Evolutionary conservation across 2,329 filamentous ascomycete genomes (phyloP).

Genomic region (Microsporum ferrugineum): DNA sequence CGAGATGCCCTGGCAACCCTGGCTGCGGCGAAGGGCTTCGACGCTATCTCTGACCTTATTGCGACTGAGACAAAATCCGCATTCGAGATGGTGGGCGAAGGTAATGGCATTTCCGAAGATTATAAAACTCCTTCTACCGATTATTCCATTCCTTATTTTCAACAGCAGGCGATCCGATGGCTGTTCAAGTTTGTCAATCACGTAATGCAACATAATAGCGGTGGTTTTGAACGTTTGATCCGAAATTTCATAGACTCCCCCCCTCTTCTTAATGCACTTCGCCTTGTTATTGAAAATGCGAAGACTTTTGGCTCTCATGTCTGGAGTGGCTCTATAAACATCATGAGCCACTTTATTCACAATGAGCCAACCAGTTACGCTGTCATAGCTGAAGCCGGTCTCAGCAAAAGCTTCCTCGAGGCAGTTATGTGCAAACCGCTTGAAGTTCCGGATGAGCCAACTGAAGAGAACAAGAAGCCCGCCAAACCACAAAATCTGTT

Average conservation of each 20-base stretch:
- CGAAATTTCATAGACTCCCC: constrained; percentile 92
- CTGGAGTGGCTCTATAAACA: constrained; percentile 88
- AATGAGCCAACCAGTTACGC: constrained; percentile 97
- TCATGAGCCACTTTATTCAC: constrained; percentile 92
- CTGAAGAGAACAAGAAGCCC: constrained; percentile 27
- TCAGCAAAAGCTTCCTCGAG: constrained; percentile 76
- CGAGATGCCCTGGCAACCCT: constrained; percentile 75
- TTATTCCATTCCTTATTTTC: constrained; percentile 84
- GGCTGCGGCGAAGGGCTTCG: constrained; percentile 70
- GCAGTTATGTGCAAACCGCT: constrained; percentile 51
- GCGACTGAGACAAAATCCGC: constrained; percentile 65
- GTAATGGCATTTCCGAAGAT: constrained; percentile 58
- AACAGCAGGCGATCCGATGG: constrained; percentile 88
- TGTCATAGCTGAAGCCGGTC: constrained; percentile 84
- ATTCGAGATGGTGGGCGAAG: constrained; percentile 52
- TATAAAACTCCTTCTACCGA: constrained; percentile 77
- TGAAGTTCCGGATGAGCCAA: constrained; percentile 20
- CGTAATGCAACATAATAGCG: constrained; percentile 72
- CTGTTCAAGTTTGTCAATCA: constrained; percentile 93
- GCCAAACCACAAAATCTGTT: constrained; percentile 31
- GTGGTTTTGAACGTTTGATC: constrained; percentile 78
- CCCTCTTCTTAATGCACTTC: constrained; percentile 65
- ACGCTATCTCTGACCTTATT: constrained; percentile 79
- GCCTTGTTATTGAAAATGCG: constrained; percentile 69
- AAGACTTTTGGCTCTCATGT: constrained; percentile 77